Evolutionary conservation across 1,139 yeast genomes (phyloP).

Genomic region (Yamadazyma membranifaciens): DNA sequence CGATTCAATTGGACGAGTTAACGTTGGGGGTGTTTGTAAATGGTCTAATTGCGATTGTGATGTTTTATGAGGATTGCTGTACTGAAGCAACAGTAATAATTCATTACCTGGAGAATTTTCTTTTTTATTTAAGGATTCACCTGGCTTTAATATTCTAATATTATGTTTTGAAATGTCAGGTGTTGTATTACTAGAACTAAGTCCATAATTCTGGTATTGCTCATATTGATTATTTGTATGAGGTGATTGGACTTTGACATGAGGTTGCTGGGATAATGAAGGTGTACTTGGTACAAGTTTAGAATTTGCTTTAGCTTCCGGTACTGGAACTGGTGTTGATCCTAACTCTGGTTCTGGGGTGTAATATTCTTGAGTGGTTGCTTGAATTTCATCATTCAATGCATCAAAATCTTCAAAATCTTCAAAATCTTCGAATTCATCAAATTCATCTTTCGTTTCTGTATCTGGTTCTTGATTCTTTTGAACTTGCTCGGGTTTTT

Average conservation of each 20-base stretch:
- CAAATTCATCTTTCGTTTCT: slow-evolving; percentile 12
- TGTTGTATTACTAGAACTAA: not conserved
- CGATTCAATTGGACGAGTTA: not conserved
- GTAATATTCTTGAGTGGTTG: slow-evolving; percentile 12
- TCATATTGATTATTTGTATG: not conserved
- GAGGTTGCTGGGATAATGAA: slow-evolving; percentile 1
- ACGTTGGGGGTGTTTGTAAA: slow-evolving; percentile 1
- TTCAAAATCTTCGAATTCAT: slow-evolving; percentile 35
- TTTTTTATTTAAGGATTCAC: slow-evolving; percentile 21
- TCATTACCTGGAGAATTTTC: slow-evolving; percentile 12
- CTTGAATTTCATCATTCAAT: slow-evolving; percentile 20
- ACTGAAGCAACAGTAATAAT: slow-evolving; percentile 17
- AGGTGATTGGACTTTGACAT: not conserved
- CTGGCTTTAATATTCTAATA: slow-evolving; percentile 30
- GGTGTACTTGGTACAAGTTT: not conserved
- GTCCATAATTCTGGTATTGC: slow-evolving; percentile 5
- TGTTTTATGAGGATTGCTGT: slow-evolving; percentile 6
- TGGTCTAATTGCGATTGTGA: not conserved
- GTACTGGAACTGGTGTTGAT: not conserved
- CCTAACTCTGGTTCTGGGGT: slow-evolving; percentile 5
- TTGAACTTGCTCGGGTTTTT: slow-evolving; percentile 5
- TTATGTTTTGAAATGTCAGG: slow-evolving; percentile 15
- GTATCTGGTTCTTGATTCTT: not conserved
- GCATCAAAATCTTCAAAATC: slow-evolving; percentile 32
- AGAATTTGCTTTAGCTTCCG: not conserved